A percentile compares a stretch with the other conserved stretches of the same genome.
These are phyloP conservation scores for Cladosporium sp. DNA, from an alignment of 2,329 filamentous ascomycete species.

Conservation along the genomic window DNA sequence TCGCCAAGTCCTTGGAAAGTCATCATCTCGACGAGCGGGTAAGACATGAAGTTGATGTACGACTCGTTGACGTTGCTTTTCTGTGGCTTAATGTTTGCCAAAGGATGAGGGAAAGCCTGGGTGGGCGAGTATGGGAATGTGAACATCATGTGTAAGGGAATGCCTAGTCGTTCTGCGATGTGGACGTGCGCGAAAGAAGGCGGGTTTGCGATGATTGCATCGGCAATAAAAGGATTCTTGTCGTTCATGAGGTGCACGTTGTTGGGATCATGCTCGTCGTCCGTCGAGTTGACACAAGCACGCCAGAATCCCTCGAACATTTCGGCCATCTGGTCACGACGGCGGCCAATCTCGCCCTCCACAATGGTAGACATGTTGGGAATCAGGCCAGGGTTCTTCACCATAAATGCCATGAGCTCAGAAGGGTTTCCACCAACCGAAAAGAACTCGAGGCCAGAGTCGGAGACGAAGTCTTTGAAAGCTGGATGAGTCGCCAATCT, in stretches of 20 bases:
- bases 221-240: slow-evolving; percentile 72
- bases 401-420: slow-evolving; percentile 74
- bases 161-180: slow-evolving; percentile 72
- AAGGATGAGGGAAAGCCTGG: slow-evolving; percentile 79
- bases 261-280: slow-evolving; percentile 61
- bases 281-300: slow-evolving; percentile 77
- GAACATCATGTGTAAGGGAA: slow-evolving; percentile 84
- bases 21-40: slow-evolving; percentile 85
- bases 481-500: slow-evolving; percentile 77
- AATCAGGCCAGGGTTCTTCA: slow-evolving; percentile 84
- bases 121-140: slow-evolving; percentile 94
- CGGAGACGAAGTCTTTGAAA: slow-evolving; percentile 74
- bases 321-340: slow-evolving; percentile 72
- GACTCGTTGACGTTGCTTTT: slow-evolving; percentile 69
- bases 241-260: slow-evolving; percentile 47
- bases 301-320: slow-evolving; percentile 84
- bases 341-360: slow-evolving; percentile 73
- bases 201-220: slow-evolving; percentile 77
- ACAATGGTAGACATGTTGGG: slow-evolving; percentile 76
- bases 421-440: slow-evolving; percentile 54
- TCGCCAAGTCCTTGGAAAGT: slow-evolving; percentile 92
- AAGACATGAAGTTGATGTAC: slow-evolving; percentile 80
- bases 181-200: slow-evolving; percentile 77
- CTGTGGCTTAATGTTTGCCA: slow-evolving; percentile 73
- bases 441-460: slow-evolving; percentile 66